phyloP scores from a whole-genome alignment of 176 grass and related monocot species.

The Cocos nucifera region DNA sequence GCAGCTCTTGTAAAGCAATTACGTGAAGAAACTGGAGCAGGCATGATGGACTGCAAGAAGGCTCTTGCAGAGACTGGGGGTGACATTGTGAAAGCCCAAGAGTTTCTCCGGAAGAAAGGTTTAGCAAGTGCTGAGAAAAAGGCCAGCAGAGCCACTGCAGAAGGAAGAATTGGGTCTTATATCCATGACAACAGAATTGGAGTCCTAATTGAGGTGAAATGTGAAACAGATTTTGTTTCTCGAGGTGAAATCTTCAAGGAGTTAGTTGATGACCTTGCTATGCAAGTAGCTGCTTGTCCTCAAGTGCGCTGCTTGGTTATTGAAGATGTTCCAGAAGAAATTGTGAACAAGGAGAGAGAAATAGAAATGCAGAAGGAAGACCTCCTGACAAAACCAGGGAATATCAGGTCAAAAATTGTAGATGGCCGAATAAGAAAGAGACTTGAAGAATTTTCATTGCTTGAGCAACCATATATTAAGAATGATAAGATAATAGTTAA shows the following conservation, averaged over 20 bases:
- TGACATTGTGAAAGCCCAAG: slow-evolving; percentile 83
- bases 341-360: slow-evolving; percentile 72
- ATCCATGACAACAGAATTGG: slow-evolving; percentile 90
- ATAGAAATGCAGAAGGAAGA: slow-evolving; percentile 98
- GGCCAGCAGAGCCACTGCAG: slow-evolving; percentile 69
- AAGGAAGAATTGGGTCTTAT: slow-evolving; percentile 91
- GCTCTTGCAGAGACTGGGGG: slow-evolving; percentile 71
- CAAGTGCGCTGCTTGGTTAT: slow-evolving; percentile 75
- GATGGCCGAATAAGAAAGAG: slow-evolving; percentile 88
- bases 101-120: slow-evolving; percentile 82
- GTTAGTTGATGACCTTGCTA: slow-evolving; percentile 83
- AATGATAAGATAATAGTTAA: slow-evolving; percentile 87
- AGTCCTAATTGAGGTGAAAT: slow-evolving; percentile 87
- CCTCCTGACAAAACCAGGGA: slow-evolving; percentile 69
- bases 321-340: slow-evolving; percentile 82
- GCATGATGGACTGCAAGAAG: slow-evolving; percentile 99
- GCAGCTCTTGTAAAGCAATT: slow-evolving; percentile 92
- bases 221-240: slow-evolving; percentile 99
- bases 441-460: slow-evolving; percentile 83
- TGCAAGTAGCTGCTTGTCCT: slow-evolving; percentile 96
- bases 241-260: slow-evolving; percentile 88
- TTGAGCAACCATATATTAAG: slow-evolving; percentile 94
- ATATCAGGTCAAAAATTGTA: slow-evolving; percentile 83
- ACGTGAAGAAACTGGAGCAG: slow-evolving; percentile 87
- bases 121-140: slow-evolving; percentile 92